Evolutionary conservation across 2,329 filamentous ascomycete genomes (phyloP).

Genomic region (Tolypocladium pustulatum): DNA sequence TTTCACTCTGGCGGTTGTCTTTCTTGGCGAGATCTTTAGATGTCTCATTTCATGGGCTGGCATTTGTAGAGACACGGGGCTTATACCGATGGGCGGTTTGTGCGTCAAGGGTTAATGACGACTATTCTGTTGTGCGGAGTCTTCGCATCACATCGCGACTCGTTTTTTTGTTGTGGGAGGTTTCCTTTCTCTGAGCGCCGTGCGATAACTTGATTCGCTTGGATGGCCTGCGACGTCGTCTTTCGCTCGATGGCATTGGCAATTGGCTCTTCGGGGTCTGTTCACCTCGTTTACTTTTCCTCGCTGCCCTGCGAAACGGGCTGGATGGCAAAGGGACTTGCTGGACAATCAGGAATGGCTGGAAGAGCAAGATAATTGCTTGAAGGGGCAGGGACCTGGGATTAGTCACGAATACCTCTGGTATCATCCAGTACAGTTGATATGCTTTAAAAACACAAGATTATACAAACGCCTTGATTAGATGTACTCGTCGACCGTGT

Average conservation of each 20-base stretch:
- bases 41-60: constrained; percentile 7
- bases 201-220: neutral
- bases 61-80: constrained; percentile 7
- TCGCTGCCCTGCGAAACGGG: neutral
- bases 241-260: neutral
- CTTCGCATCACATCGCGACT: neutral
- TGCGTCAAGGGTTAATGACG: constrained; percentile 11
- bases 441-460: neutral
- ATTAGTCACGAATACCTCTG: neutral
- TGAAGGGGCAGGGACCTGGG: neutral
- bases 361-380: neutral
- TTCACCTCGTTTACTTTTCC: neutral
- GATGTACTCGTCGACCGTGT: neutral
- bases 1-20: constrained; percentile 3
- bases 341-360: neutral
- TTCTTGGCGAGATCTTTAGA: constrained; percentile 8
- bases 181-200: neutral
- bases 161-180: neutral
- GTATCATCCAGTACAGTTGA: neutral
- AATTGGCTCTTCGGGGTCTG: neutral
- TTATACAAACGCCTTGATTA: neutral
- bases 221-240: neutral
- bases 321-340: neutral
- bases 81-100: constrained; percentile 3
- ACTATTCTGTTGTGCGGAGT: neutral